Evolutionary conservation across 1,284 basidiomycete genomes (phyloP), one percentile per base, ranked within the genome.

Genomic region (Ganoderma boninense): DNA sequence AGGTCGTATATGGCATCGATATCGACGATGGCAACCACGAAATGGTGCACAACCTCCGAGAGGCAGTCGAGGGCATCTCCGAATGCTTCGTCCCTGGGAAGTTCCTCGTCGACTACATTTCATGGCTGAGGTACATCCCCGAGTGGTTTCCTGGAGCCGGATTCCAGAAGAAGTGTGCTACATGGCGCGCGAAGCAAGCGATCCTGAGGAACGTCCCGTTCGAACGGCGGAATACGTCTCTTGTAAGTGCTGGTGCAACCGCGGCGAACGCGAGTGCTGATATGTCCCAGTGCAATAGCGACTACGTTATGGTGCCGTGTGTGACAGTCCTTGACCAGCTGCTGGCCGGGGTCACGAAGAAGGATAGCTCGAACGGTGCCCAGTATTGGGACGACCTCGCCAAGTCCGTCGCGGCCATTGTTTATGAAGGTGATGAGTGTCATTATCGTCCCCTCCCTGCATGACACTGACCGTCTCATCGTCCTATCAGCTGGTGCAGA

Each of bases 121-220:
- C 77, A 0, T 62, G 71, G 44, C 35, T 79, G 32, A 66, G 68
- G 43, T 54, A 77, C 59, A 57, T 79, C 4, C 79, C 78, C 0
- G 52, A 59, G 2, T 80, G 79, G 79, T 46, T 79, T 3, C 79
- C 78, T 0, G 79, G 78, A 0, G 72, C 75, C 2, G 73, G 73
- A 8, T 77, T 76, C 63, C 68, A 76, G 56, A 42, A 52, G 20
- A 20, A 46, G 16, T 62, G 69, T 77, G 81, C 73, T 38, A 77
- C 77, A 71, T 77, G 76, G 71, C 67, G 73, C 29, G 65, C 52
- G 13, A 49, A 59, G 23, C 35, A 67, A 4, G 29, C 40, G 4
- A 40, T 16, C 69, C 49, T 69, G 18, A 68, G 66, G 8, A 59
- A 73, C 2, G 44, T 29, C 6, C 70, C 71, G 4, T 70, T 52